Evolutionary conservation across 2,329 filamentous ascomycete genomes (phyloP).

Genomic region (Exophiala aquamarina): DNA sequence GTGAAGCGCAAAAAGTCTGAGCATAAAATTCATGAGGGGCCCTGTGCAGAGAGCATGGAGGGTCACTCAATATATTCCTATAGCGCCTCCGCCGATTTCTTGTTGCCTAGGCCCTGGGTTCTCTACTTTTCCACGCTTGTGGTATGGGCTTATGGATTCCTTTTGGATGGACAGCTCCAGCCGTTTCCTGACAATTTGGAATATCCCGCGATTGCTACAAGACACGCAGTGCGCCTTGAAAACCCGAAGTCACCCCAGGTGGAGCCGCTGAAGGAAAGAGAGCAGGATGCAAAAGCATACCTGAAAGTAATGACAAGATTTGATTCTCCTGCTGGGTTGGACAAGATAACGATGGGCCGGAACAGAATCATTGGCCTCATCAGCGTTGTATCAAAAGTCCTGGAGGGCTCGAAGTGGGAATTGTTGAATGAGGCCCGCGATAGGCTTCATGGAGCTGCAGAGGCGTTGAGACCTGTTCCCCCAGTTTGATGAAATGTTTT

Average conservation of each 20-base stretch:
- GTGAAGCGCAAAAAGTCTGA: neutral
- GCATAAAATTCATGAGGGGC: slow-evolving; percentile 12
- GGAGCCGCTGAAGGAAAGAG: slow-evolving; percentile 55
- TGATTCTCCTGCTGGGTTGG: slow-evolving; percentile 71
- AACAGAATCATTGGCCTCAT: slow-evolving; percentile 80
- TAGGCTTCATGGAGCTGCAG: slow-evolving; percentile 54
- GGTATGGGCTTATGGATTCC: slow-evolving; percentile 78
- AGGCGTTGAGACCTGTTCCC: neutral
- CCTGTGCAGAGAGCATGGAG: neutral
- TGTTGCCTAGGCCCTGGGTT: slow-evolving; percentile 2
- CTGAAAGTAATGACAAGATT: slow-evolving; percentile 71
- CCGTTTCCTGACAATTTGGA: slow-evolving; percentile 34
- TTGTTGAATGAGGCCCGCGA: slow-evolving; percentile 80
- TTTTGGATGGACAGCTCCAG: slow-evolving; percentile 73
- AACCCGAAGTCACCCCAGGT: neutral
- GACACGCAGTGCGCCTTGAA: neutral
- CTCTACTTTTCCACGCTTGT: slow-evolving; percentile 7
- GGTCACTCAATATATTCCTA: neutral
- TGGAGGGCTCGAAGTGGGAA: slow-evolving; percentile 83
- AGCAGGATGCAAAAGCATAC: slow-evolving; percentile 77
- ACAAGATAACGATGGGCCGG: slow-evolving; percentile 64
- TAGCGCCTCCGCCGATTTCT: slow-evolving; percentile 1
- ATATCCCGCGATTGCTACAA: slow-evolving; percentile 38
- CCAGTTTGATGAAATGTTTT: neutral
- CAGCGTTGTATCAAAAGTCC: slow-evolving; percentile 75